phyloP scores from a whole-genome alignment of 495 filamentous ascomycete species.

The Penicillium cosmopolitanum region DNA sequence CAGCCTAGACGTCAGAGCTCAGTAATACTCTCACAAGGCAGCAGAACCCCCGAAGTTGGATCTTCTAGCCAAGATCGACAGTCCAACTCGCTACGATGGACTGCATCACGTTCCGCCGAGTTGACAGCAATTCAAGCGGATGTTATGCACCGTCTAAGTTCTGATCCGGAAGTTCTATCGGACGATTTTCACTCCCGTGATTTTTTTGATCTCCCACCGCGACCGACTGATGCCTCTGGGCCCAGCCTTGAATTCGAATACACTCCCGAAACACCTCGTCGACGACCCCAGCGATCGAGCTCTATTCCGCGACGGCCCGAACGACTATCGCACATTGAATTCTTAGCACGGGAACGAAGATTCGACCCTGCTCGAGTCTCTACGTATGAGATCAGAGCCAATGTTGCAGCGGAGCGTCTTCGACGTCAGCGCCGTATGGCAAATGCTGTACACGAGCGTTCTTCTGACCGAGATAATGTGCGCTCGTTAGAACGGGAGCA shows the following conservation, averaged over 20 bases:
- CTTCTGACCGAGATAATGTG: constrained; percentile 35
- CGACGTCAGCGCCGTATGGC: constrained; percentile 46
- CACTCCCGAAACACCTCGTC: constrained; percentile 23
- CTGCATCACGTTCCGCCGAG: constrained; percentile 39
- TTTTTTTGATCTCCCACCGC: neutral
- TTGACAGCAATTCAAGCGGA: constrained; percentile 31
- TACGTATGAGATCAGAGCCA: constrained; percentile 42
- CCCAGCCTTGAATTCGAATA: constrained; percentile 19
- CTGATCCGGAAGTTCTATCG: constrained; percentile 14
- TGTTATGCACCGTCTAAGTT: constrained; percentile 16
- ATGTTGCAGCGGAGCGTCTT: constrained; percentile 45
- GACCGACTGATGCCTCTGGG: constrained; percentile 20
- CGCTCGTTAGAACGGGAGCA: constrained; percentile 33
- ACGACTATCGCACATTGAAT: constrained; percentile 18
- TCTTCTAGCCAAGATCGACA: constrained; percentile 36
- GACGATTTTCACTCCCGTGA: constrained; percentile 12
- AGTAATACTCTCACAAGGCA: constrained; percentile 47
- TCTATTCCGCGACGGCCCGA: constrained; percentile 39
- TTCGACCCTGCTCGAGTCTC: constrained; percentile 36
- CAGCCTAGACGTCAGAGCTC: constrained; percentile 49
- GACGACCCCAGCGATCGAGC: constrained; percentile 38
- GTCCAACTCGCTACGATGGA: constrained; percentile 42
- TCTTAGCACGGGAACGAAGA: constrained; percentile 24
- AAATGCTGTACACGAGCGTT: constrained; percentile 41
- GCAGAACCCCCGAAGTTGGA: constrained; percentile 25